These are phyloP conservation scores for Sporothrix schenckii DNA, from an alignment of 2,329 filamentous ascomycete genomes.

Conservation along the genomic window DNA sequence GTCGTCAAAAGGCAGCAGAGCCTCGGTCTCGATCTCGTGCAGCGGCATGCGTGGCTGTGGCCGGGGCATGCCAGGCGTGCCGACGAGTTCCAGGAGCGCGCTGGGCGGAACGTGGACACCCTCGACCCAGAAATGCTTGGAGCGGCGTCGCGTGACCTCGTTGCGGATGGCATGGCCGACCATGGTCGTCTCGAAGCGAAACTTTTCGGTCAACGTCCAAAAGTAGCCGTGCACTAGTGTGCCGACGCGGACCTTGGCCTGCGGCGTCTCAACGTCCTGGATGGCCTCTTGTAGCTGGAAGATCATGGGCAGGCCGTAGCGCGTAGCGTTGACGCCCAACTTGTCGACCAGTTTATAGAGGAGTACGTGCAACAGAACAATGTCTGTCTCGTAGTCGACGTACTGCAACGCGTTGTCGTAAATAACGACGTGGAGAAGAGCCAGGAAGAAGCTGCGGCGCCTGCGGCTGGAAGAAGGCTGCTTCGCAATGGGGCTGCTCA, in stretches of 20 bases:
- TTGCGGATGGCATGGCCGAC: slow-evolving; percentile 72
- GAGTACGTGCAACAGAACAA: slow-evolving; percentile 75
- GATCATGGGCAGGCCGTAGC: slow-evolving; percentile 83
- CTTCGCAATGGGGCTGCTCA: not conserved
- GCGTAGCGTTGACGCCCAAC: slow-evolving; percentile 79
- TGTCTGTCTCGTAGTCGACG: slow-evolving; percentile 71
- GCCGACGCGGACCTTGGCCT: slow-evolving; percentile 76
- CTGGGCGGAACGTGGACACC: slow-evolving; percentile 69
- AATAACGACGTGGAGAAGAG: slow-evolving; percentile 80
- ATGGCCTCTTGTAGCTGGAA: slow-evolving; percentile 86
- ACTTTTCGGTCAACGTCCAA: slow-evolving; percentile 75
- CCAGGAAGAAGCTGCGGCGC: slow-evolving; percentile 71
- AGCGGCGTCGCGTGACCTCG: slow-evolving; percentile 75
- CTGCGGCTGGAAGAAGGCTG: slow-evolving; percentile 43
- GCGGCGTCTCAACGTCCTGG: slow-evolving; percentile 63
- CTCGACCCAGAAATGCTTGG: slow-evolving; percentile 77
- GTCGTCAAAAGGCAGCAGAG: slow-evolving; percentile 75
- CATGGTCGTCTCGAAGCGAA: slow-evolving; percentile 71
- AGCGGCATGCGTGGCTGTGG: slow-evolving; percentile 53
- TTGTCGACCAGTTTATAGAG: slow-evolving; percentile 72
- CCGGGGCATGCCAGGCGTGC: slow-evolving; percentile 53
- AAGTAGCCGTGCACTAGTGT: slow-evolving; percentile 89
- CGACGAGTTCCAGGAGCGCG: slow-evolving; percentile 63
- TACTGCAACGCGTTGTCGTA: slow-evolving; percentile 83
- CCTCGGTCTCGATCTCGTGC: slow-evolving; percentile 62